A percentile compares a stretch with the other conserved stretches of the same genome.
Conservation (phyloP, 78 protist genomes). For the Dictyostelium firmibasis region DNA sequence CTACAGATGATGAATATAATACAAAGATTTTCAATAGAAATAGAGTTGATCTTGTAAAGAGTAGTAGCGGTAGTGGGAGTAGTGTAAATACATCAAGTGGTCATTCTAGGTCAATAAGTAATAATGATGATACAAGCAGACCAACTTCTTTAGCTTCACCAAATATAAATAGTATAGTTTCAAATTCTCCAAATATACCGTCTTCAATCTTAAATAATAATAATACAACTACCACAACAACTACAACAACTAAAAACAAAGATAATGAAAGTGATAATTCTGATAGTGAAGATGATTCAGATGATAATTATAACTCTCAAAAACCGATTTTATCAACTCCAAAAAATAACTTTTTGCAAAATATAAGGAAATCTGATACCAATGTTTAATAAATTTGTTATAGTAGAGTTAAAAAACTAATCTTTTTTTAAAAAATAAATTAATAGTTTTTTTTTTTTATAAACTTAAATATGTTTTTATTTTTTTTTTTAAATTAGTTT, state of each 20-base stretch:
- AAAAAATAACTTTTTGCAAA: background rate
- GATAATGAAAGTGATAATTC: background rate
- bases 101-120: background rate
- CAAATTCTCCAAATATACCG: background rate
- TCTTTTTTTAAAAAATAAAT: background rate
- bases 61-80: background rate
- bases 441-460: no score
- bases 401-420: background rate
- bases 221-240: background rate
- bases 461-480: background rate
- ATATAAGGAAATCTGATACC: background rate
- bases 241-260: background rate
- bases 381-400: conserved; percentile 1
- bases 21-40: conserved; percentile 6
- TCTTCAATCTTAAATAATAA: background rate
- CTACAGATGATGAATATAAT: conserved; percentile 58
- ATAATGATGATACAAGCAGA: background rate
- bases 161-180: background rate
- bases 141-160: background rate
- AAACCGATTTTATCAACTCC: conserved; percentile 3
- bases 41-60: background rate
- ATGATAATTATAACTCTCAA: background rate
- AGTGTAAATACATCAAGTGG: background rate
- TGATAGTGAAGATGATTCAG: background rate
- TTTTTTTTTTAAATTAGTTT: background rate